Percentiles rank a stretch among this genome's conserved stretches.
Conservation (phyloP, 495 filamentous ascomycete genomes). For the Cetradonia linearis region DNA sequence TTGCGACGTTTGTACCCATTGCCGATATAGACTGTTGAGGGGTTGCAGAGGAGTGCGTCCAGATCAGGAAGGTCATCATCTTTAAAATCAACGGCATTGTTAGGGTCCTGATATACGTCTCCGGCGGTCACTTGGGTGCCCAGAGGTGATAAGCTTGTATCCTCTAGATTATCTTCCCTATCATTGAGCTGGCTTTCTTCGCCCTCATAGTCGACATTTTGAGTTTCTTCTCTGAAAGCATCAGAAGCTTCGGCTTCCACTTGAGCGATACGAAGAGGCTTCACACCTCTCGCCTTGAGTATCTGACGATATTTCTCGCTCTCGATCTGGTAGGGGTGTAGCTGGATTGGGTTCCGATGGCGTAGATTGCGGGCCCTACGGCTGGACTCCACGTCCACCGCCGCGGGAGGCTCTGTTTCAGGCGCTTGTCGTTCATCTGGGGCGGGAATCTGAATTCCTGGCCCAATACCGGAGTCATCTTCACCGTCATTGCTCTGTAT, state of each 20-base stretch:
- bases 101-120: neutral
- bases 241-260: conserved; percentile 23
- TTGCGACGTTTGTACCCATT: conserved; percentile 34
- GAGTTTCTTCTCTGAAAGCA: conserved; percentile 35
- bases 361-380: conserved; percentile 37
- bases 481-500: neutral
- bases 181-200: conserved; percentile 13
- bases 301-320: conserved; percentile 51
- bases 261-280: conserved; percentile 45
- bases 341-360: conserved; percentile 62
- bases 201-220: conserved; percentile 34
- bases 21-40: conserved; percentile 9
- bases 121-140: neutral
- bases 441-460: neutral
- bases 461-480: neutral
- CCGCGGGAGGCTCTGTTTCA: neutral
- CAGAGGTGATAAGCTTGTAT: neutral
- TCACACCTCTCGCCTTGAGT: conserved; percentile 52
- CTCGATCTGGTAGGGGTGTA: conserved; percentile 63
- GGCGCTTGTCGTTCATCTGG: neutral
- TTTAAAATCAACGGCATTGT: conserved; percentile 2
- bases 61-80: conserved; percentile 27
- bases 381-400: neutral
- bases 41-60: conserved; percentile 16
- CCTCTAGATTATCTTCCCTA: neutral